Conservation (phyloP, 805 yeast species). For the Yamadazyma endophytica region DNA sequence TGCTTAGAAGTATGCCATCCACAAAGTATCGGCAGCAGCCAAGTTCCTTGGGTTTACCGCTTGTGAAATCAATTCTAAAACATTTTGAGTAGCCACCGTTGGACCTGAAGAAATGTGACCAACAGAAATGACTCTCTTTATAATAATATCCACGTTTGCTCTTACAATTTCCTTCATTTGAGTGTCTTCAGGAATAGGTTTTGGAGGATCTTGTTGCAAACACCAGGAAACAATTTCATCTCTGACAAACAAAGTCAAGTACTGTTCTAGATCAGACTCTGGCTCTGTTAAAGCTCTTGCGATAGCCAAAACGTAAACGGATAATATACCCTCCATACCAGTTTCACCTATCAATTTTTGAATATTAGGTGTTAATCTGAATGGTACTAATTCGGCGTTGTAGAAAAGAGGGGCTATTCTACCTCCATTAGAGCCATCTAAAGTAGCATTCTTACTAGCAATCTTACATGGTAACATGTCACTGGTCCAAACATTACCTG, state of each 20-base stretch:
- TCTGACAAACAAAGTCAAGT: constrained; percentile 87
- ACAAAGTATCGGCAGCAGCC: constrained; percentile 85
- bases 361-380: constrained; percentile 92
- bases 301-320: constrained; percentile 78
- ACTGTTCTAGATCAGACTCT: constrained; percentile 87
- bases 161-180: constrained; percentile 84
- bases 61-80: constrained; percentile 83
- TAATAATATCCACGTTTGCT: constrained; percentile 80
- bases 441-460: constrained; percentile 49
- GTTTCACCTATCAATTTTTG: constrained; percentile 92
- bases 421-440: constrained; percentile 45
- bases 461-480: constrained; percentile 93
- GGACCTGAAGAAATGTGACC: constrained; percentile 57
- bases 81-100: constrained; percentile 81
- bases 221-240: constrained; percentile 96
- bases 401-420: constrained; percentile 79
- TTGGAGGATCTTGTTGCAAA: constrained; percentile 68
- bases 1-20: constrained; percentile 86
- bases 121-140: constrained; percentile 72
- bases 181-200: constrained; percentile 77
- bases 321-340: constrained; percentile 86
- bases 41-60: constrained; percentile 94
- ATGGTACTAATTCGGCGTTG: constrained; percentile 91
- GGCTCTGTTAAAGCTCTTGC: constrained; percentile 89
- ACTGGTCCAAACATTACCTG: constrained; percentile 89